Conservation (phyloP, 169 alveolate genomes). For the Fabrea salina region DNA sequence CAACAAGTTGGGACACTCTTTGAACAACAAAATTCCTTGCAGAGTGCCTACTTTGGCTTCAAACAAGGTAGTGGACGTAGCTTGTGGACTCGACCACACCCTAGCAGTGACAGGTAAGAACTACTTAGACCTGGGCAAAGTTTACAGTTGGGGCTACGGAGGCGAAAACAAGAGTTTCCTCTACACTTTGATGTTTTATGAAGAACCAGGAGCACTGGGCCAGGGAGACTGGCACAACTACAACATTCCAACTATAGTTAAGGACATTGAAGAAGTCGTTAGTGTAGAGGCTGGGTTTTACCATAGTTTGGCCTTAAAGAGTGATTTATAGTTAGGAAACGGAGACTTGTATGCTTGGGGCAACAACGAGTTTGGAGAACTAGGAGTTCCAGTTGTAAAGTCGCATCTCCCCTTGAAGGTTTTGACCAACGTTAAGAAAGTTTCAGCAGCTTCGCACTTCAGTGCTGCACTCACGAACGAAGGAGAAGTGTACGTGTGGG, state of each 20-base stretch:
- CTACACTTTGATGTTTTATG: not conserved
- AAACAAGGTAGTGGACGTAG: not conserved
- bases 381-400: not conserved
- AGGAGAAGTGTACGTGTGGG: conserved; percentile 71
- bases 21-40: not conserved
- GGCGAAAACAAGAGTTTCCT: not conserved
- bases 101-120: conserved; percentile 1
- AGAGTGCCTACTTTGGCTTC: not conserved
- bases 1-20: not conserved
- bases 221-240: not conserved
- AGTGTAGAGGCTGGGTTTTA: conserved; percentile 24
- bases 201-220: conserved; percentile 14
- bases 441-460: conserved; percentile 8
- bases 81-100: conserved; percentile 15
- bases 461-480: conserved; percentile 60
- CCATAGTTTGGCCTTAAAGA: conserved; percentile 1
- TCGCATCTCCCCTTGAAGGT: not conserved
- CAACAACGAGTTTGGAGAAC: conserved; percentile 25
- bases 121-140: not conserved
- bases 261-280: not conserved
- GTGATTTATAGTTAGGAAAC: not conserved
- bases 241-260: not conserved
- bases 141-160: conserved; percentile 34
- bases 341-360: conserved; percentile 24
- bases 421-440: not conserved